These are phyloP conservation scores for Aureobasidium sp. DNA, from an alignment of 2,329 filamentous ascomycete genomes.

Conservation along the genomic window DNA sequence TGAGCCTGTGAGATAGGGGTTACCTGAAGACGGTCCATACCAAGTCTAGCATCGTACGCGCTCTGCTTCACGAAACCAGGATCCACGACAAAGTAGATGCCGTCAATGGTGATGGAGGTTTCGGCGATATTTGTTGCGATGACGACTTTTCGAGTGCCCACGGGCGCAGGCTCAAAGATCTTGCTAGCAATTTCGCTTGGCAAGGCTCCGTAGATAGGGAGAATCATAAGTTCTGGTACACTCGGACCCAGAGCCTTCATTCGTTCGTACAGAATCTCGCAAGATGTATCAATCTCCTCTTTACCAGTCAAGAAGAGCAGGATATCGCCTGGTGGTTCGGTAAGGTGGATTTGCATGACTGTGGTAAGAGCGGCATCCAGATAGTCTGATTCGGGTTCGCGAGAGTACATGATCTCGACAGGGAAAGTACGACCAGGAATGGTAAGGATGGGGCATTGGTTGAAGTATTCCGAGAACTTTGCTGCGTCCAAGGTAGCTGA, in stretches of 20 bases:
- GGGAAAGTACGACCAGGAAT: slow-evolving; percentile 94
- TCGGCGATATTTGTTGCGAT: slow-evolving; percentile 98
- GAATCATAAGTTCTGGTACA: slow-evolving; percentile 83
- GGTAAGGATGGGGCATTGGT: slow-evolving; percentile 90
- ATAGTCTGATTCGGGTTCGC: slow-evolving; percentile 93
- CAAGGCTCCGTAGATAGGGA: slow-evolving; percentile 92
- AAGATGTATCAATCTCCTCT: slow-evolving; percentile 93
- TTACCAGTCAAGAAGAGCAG: slow-evolving; percentile 95
- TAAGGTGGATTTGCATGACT: slow-evolving; percentile 96
- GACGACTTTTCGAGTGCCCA: slow-evolving; percentile 82
- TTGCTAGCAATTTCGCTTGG: slow-evolving; percentile 88
- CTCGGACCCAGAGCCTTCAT: slow-evolving; percentile 91
- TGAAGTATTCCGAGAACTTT: slow-evolving; percentile 95
- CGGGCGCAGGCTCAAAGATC: slow-evolving; percentile 89
- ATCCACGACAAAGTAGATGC: slow-evolving; percentile 95
- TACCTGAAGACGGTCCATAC: slow-evolving; percentile 93
- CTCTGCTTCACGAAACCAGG: slow-evolving; percentile 98
- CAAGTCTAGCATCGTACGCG: slow-evolving; percentile 90
- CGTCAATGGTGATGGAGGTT: slow-evolving; percentile 94
- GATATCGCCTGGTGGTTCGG: slow-evolving; percentile 86
- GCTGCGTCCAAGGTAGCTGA: slow-evolving; percentile 94
- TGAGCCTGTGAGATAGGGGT: slow-evolving; percentile 96
- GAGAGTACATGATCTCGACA: slow-evolving; percentile 90
- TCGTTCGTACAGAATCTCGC: slow-evolving; percentile 84
- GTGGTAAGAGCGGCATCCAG: slow-evolving; percentile 89